Conservation (phyloP, 768 basidiomycete genomes). For the Podaxis sp. region DNA sequence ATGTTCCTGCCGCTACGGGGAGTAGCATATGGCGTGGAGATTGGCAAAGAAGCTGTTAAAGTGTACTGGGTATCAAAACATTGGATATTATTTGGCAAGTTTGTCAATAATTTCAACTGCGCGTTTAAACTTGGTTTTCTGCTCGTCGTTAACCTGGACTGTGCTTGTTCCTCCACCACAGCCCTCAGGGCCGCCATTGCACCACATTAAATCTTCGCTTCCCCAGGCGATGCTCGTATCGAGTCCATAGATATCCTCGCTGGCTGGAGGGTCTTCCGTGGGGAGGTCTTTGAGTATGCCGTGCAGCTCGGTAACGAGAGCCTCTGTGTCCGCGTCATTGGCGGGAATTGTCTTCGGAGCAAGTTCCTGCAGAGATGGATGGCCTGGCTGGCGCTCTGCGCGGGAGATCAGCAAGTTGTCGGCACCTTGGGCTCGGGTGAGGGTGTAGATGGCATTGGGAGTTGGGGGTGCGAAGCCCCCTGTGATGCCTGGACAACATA, state of each 20-base stretch:
- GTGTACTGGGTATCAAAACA: background rate
- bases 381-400: conserved; percentile 45
- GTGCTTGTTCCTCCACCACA: conserved; percentile 48
- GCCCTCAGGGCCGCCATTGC: conserved; percentile 57
- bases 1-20: background rate
- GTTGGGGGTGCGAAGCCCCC: conserved; percentile 75
- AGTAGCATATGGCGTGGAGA: background rate
- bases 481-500: conserved; percentile 49
- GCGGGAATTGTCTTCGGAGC: conserved; percentile 36
- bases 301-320: conserved; percentile 55
- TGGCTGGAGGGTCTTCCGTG: conserved; percentile 49
- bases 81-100: conserved; percentile 24
- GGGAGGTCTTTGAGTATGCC: conserved; percentile 56
- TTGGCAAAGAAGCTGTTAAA: background rate
- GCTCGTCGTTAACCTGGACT: conserved; percentile 48
- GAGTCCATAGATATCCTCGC: conserved; percentile 69
- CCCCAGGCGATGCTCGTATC: conserved; percentile 62
- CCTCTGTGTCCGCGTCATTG: conserved; percentile 23
- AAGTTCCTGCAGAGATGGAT: conserved; percentile 34
- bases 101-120: conserved; percentile 65
- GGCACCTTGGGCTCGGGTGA: conserved; percentile 37
- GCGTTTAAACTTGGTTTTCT: conserved; percentile 64
- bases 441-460: conserved; percentile 47
- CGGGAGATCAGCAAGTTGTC: conserved; percentile 39
- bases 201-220: conserved; percentile 56